Base-by-base conservation (phyloP, 2,329 filamentous ascomycete species). In the Pyrenochaeta sp. region DNA sequence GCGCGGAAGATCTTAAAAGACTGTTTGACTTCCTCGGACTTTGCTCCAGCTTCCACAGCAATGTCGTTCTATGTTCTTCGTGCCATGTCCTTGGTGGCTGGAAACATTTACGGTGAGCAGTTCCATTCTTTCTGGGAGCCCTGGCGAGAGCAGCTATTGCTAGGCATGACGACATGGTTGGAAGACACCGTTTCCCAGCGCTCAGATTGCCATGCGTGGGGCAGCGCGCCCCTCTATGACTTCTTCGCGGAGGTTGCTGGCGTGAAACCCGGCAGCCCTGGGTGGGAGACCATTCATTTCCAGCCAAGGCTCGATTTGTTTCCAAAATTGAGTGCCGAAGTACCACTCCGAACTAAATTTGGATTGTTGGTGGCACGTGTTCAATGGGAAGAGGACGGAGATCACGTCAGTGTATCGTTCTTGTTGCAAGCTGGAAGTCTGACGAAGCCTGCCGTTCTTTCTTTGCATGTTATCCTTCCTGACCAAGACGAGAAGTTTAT, bases 131-230 rank as follows among this genome's bases (percentile, higher is more conserved):
- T 64, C 21, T 75, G 70, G 65, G 44, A 57, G n/a, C 72, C 73
- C 0, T 76, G 71, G 65, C 55, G 69, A n/a, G 31, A 42, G 8
- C 72, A 73, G 68, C 48, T 76, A 3, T 55, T 55, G 1, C 20
- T 26, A 15, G 71, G 73, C 36, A 39, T 76, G 7, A 63, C 72
- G 1, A 76, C 73, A 3, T 75, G 73, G 72, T 68, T 70, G 29
- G 73, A 76, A 39, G 73, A 76, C 35, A 66, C 72, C 41, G 73
- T 76, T 4, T 55, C 68, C 3, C 71, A 74, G 45, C 64, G 73
- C 4, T 75, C 72, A 1, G 74, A 76, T 49, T 76, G 74, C 35
- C 73, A 76, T 58, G 72, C 73, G 2, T 76, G 72, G 74, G 71
- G 73, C 1, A 72, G 71, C 41, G 71, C 73, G 11, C 73, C 72